Base-by-base conservation (phyloP, 306 rosid genomes). In the Dalbergia oliveri region DNA sequence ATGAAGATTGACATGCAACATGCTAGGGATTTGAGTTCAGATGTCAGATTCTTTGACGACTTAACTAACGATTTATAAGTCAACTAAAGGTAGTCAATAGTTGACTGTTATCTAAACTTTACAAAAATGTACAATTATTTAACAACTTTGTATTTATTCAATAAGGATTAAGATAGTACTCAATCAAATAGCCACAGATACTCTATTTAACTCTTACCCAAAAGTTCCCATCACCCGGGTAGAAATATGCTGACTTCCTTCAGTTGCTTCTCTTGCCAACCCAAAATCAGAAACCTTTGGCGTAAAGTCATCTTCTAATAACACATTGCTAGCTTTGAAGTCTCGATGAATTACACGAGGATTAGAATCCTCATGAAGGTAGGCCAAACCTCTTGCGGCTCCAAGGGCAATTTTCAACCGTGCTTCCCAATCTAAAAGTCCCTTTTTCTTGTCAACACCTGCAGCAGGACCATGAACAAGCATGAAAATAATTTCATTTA, bases 151-250 rank as follows among this genome's bases (percentile, higher is more conserved):
- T 44, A 80, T 43, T 57, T 65, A 39, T 57, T 44, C n/a, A 58
- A 51, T 0, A 65, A 79, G 34, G 41, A 26, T 69, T 59, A 21
- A 34, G 63, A 67, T 37, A 13, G 16, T 47, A 34, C 45, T 15
- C 8, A 21, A 81, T 19, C 78, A 77, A 80, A 80, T 72, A 66
- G 78, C 80, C 51, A 69, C 63, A 84, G 35, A 75, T 31, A 80
- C 62, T 49, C 57, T 63, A 62, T 39, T 43, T 33, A 35, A 31
- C 47, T 49, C 82, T 81, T 79, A 94, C 98, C 98, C 98, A 18
- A 94, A 94, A 84, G 98, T 94, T 72, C 98, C 98, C 98, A 94
- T 94, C 81, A 94, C 98, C 49, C 97, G 87, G 19, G 98, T 94
- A 33, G 98, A 94, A 80, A 94, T 89, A 84, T 92, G 98, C 73